Base-by-base conservation (phyloP, 345 rosid species). In the Pistacia integerrima region DNA sequence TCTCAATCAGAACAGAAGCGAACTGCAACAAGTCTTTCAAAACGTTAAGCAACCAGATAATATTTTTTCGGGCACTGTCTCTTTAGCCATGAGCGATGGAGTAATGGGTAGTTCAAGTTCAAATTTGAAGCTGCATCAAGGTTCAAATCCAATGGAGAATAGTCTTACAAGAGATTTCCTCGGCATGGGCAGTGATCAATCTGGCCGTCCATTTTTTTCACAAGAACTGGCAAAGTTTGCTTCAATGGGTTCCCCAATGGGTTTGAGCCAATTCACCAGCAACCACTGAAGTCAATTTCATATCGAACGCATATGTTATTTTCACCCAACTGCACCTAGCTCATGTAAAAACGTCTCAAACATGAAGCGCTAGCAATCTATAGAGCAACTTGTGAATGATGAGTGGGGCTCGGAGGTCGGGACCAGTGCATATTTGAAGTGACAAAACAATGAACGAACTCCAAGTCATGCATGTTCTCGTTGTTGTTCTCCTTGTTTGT, bases 161-260 rank as follows among this genome's bases (percentile, higher is more conserved):
- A 80, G 85, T 52, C 62, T 88, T 68, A 94, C 98, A 1, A 78
- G 97, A 74, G 98, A 94, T 75, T 94, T 94, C 75, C 94, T 94
- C 12, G 97, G 97, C 57, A 84, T 90, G 79, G 77, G 92, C 49
- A 82, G 84, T n/a, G 97, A 83, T 46, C 88, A 82, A 64, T 74
- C 86, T 0, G 81, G 79, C 51, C 84, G 79, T 51, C 85, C 90
- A 36, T 87, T 89, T 74, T 84, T 80, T 35, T 87, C 91, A 2
- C 92, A 88, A 57, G 97, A 94, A 74, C 80, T 93, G 0, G 95
- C 90, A 52, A 90, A 88, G 80, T 87, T 94, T 75, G 91, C 97
- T 74, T 87, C 95, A 54, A 69, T 93, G 70, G 88, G 85, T 71
- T 86, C 77, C 30, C 76, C 85, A 58, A 80, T 81, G 85, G 88